These are phyloP conservation scores for Epichloe hybrida DNA, from an alignment of 2,329 filamentous ascomycete genomes.

Conservation along the genomic window DNA sequence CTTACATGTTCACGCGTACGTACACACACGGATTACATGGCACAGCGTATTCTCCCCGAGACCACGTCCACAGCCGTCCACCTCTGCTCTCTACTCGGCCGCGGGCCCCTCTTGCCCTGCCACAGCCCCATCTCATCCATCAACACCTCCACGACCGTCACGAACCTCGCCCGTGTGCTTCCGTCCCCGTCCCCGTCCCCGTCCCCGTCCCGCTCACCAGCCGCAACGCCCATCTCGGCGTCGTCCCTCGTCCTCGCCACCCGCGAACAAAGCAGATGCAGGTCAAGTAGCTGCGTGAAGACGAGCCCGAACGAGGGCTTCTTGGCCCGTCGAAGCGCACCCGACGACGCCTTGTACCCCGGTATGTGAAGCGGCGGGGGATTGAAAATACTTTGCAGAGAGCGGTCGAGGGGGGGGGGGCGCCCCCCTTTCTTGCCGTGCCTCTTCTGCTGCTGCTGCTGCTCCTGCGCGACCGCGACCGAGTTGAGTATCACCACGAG, in stretches of 20 bases:
- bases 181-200: too few species aligned
- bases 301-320: slow-evolving; percentile 41
- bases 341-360: slow-evolving; percentile 8
- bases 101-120: slow-evolving; percentile 19
- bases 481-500: slow-evolving; percentile 44
- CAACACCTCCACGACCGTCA: slow-evolving; percentile 37
- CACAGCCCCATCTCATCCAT: slow-evolving; percentile 36
- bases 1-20: too few species aligned
- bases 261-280: slow-evolving; percentile 38
- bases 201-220: too few species aligned
- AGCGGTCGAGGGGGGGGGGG: slow-evolving; percentile 21
- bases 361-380: slow-evolving; percentile 16
- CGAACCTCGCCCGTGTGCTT: slow-evolving; percentile 11
- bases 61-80: slow-evolving; percentile 37
- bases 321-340: slow-evolving; percentile 15
- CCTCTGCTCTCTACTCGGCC: slow-evolving; percentile 33
- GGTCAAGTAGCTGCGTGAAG: slow-evolving; percentile 39
- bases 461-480: neutral
- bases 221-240: neutral
- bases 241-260: slow-evolving; percentile 22
- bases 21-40: neutral
- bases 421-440: too few species aligned
- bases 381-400: slow-evolving; percentile 37
- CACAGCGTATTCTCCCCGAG: slow-evolving; percentile 18
- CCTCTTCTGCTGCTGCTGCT: too few species aligned